These are phyloP conservation scores for Reutealis trisperma DNA, from an alignment of 345 rosid genomes.

Conservation along the genomic window DNA sequence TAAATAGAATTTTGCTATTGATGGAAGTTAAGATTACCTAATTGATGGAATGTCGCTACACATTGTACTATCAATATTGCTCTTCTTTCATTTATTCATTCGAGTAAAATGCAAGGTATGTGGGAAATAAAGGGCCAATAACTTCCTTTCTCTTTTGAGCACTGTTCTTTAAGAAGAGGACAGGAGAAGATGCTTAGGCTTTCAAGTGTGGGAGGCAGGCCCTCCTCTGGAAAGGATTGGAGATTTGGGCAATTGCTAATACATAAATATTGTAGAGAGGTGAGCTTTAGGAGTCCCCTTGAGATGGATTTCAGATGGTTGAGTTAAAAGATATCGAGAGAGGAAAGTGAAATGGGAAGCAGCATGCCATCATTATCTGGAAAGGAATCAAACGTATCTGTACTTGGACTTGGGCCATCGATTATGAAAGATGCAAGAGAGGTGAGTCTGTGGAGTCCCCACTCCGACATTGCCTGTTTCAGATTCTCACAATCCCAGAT, in stretches of 20 bases:
- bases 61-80: too few species aligned
- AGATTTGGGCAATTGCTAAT: slow-evolving; percentile 2
- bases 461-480: slow-evolving; percentile 12
- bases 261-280: neutral
- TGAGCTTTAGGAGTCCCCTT: slow-evolving; percentile 4
- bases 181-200: slow-evolving; percentile 3
- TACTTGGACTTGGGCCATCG: neutral
- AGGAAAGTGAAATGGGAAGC: slow-evolving; percentile 30
- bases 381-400: slow-evolving; percentile 17
- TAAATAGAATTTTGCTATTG: too few species aligned
- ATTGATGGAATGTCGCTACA: too few species aligned
- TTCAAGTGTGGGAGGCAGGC: slow-evolving; percentile 24
- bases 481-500: slow-evolving; percentile 19
- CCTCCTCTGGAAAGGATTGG: slow-evolving; percentile 21
- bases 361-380: slow-evolving; percentile 23
- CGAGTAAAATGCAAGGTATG: too few species aligned
- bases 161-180: slow-evolving; percentile 25
- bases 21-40: too few species aligned
- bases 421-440: slow-evolving; percentile 18
- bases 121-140: slow-evolving; percentile 18
- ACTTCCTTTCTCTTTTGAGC: slow-evolving; percentile 16
- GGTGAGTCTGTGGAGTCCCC: slow-evolving; percentile 24
- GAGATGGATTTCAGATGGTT: slow-evolving; percentile 14
- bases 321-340: neutral
- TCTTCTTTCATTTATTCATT: too few species aligned